phyloP scores from a whole-genome alignment of 192 early-diverging fungal species.

The Chytriomyces sp. region DNA sequence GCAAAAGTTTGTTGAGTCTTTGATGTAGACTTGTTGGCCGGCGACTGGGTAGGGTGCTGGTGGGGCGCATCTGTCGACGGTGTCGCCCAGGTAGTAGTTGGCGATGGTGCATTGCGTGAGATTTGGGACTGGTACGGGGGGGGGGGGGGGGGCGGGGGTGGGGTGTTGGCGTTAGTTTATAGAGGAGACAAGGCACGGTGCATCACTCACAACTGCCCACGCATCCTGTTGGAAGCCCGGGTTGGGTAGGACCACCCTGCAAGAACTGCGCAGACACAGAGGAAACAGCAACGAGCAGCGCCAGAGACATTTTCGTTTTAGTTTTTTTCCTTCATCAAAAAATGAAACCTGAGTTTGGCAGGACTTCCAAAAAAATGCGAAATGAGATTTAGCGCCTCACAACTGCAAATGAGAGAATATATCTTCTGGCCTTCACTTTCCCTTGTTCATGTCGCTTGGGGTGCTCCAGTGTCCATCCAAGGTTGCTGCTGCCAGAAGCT shows the following conservation, averaged over 20 bases:
- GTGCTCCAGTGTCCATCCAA: too few species aligned
- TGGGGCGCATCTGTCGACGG: constrained; percentile 31
- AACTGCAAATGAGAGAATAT: too few species aligned
- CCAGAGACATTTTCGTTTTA: too few species aligned
- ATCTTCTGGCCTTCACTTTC: too few species aligned
- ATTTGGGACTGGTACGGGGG: constrained; percentile 21
- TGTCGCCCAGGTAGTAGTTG: constrained; percentile 29
- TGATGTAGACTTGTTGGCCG: constrained; percentile 44
- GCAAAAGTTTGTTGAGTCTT: constrained; percentile 41
- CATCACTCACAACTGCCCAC: constrained; percentile 22
- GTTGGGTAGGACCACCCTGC: constrained; percentile 5
- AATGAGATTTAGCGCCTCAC: too few species aligned
- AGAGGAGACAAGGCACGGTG: too few species aligned
- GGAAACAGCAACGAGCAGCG: background rate
- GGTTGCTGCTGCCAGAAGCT: too few species aligned
- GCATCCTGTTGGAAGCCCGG: constrained; percentile 17
- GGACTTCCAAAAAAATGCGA: too few species aligned
- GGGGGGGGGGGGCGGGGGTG: constrained; percentile 21
- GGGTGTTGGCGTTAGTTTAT: too few species aligned
- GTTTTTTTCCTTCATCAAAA: too few species aligned
- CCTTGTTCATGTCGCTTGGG: too few species aligned
- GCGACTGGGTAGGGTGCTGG: constrained; percentile 23
- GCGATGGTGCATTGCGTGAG: constrained; percentile 9
- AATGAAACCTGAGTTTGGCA: too few species aligned
- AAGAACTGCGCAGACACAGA: background rate